Conservation (phyloP, 2,329 filamentous ascomycete genomes). For the Aspergillus sp. region DNA sequence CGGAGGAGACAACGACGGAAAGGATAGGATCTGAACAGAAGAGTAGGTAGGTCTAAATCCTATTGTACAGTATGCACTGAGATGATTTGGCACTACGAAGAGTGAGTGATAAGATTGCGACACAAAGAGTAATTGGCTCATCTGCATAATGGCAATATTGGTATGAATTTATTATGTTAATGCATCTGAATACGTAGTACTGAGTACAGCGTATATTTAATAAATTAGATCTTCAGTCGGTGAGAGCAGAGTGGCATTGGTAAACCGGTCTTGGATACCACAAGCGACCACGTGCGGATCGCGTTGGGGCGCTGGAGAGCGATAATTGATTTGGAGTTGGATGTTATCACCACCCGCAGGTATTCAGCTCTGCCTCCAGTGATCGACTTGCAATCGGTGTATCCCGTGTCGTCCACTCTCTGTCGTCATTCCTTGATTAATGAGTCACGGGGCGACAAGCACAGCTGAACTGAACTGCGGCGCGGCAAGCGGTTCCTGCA, state of each 20-base stretch:
- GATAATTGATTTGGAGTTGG: background rate
- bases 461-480: slow-evolving; percentile 28
- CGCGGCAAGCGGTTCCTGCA: slow-evolving; percentile 34
- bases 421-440: background rate
- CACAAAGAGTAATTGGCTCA: too few species aligned
- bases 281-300: background rate
- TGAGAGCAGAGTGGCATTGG: too few species aligned
- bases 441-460: slow-evolving; percentile 18
- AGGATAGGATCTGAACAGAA: background rate
- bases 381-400: background rate
- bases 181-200: too few species aligned
- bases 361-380: background rate
- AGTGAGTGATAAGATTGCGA: too few species aligned
- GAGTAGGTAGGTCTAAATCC: background rate
- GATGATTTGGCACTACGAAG: too few species aligned
- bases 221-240: too few species aligned
- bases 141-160: too few species aligned
- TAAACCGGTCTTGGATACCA: background rate
- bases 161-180: too few species aligned
- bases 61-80: too few species aligned
- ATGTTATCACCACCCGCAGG: background rate
- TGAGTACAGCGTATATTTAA: too few species aligned
- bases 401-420: too few species aligned
- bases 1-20: background rate
- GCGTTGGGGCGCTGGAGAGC: background rate